These are phyloP conservation scores for Candida lessepsii DNA, from an alignment of 805 yeast species.

Conservation along the genomic window DNA sequence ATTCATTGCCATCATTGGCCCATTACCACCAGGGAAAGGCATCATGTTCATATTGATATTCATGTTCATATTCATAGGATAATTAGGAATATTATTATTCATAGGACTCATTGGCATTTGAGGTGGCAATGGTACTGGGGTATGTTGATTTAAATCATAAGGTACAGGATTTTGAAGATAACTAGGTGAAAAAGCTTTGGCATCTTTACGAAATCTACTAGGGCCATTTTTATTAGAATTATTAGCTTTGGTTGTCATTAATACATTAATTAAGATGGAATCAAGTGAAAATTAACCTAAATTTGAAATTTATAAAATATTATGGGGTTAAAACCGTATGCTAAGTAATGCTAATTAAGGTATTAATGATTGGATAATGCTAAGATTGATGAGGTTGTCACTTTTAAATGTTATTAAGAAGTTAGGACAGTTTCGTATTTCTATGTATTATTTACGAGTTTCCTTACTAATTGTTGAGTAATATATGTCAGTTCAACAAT, in stretches of 20 bases:
- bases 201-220: slow-evolving; percentile 39
- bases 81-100: slow-evolving; percentile 8
- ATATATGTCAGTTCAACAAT: too few relatives aligned
- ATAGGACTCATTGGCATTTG: slow-evolving; percentile 7
- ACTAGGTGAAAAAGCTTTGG: slow-evolving; percentile 36
- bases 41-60: slow-evolving; percentile 4
- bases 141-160: slow-evolving; percentile 9
- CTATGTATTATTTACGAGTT: too few relatives aligned
- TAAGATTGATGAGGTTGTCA: background rate
- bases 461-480: too few relatives aligned
- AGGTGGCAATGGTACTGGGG: slow-evolving; percentile 5
- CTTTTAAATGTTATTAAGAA: background rate
- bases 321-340: background rate
- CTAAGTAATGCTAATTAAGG: slow-evolving; percentile 1
- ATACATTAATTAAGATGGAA: slow-evolving; percentile 7
- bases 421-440: too few relatives aligned
- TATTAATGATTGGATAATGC: background rate
- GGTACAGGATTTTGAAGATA: slow-evolving; percentile 17
- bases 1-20: slow-evolving; percentile 7
- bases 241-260: slow-evolving; percentile 21
- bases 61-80: background rate
- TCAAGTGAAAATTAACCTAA: background rate
- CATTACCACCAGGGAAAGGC: slow-evolving; percentile 7
- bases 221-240: slow-evolving; percentile 23
- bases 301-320: background rate